Percentiles rank a stretch among this genome's conserved stretches.
Conservation (phyloP, 768 basidiomycete genomes). For the Amanita molliuscula region DNA sequence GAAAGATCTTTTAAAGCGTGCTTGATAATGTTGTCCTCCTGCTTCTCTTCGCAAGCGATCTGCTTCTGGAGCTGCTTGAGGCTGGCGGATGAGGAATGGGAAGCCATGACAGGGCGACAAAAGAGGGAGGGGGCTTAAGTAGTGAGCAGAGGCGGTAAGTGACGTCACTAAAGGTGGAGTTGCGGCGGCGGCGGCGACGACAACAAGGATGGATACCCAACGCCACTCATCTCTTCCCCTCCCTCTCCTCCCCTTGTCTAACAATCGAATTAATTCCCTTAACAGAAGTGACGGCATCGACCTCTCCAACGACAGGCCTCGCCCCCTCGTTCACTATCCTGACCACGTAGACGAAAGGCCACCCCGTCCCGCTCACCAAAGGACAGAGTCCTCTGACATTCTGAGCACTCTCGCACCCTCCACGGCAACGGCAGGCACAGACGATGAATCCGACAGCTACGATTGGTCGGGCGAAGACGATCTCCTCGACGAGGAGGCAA, state of each 20-base stretch:
- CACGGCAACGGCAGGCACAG: conserved; percentile 36
- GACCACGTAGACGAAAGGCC: conserved; percentile 4
- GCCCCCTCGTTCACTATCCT: not conserved
- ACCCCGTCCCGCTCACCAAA: conserved; percentile 9
- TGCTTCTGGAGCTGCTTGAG: conserved; percentile 31
- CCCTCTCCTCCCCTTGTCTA: not conserved
- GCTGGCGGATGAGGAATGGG: conserved; percentile 17
- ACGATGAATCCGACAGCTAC: conserved; percentile 55
- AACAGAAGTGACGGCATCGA: conserved; percentile 10
- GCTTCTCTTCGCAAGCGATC: conserved; percentile 38
- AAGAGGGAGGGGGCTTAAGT: conserved; percentile 7
- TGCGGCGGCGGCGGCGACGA: not conserved
- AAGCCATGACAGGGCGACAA: conserved; percentile 8
- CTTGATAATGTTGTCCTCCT: conserved; percentile 39
- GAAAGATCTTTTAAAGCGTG: conserved; percentile 43
- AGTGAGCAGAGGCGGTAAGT: conserved; percentile 11
- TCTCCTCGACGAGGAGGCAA: conserved; percentile 57
- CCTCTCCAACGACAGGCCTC: conserved; percentile 11
- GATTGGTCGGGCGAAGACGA: conserved; percentile 79
- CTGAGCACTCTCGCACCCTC: conserved; percentile 29
- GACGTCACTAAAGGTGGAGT: conserved; percentile 7
- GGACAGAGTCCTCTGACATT: conserved; percentile 21
- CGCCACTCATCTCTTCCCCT: not conserved
- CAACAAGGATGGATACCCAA: not conserved
- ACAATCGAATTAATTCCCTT: not conserved